Evolutionary conservation across 2,329 filamentous ascomycete genomes (phyloP), one percentile per base, ranked within the genome.

Genomic region (Zymoseptoria ardabiliae): DNA sequence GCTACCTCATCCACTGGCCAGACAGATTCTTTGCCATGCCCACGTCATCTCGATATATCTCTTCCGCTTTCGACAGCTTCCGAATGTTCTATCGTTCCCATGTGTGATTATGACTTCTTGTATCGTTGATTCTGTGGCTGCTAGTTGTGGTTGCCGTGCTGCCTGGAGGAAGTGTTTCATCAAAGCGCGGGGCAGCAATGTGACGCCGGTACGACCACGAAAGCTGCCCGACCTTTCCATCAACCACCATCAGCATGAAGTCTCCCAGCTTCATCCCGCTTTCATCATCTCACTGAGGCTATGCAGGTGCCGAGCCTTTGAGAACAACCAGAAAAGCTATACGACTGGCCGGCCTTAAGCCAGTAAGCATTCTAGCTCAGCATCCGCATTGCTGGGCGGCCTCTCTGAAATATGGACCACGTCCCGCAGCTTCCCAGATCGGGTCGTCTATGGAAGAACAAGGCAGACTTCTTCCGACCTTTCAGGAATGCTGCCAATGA

Each of bases 381-480:
- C 23, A 57, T 21, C 7, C 20, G 35, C 35, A 5, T 17, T 45
- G 17, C 35, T 13, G 17, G 35, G 13, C 35, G 11, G 35, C 13
- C 35, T 45, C 35, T 45, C 35, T 2, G 17, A 6, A 59, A 13
- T 49, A 72, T 72, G 70, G 70, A 72, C 56, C 60, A 58, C 55
- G 62, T 71, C 3, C 51, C 51, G 28, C 68, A 68, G 7, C 58
- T 68, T n/a, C 60, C 65, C 11, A 66, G 56, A 52, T 23, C 61
- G 4, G 61, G 65, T 35, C 69, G 69, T 9, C 63, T 71, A 9
- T 72, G 70, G 70, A 69, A 68, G 54, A 63, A 58, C 62, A 72
- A 71, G 57, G 63, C 68, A 35, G 70, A 72, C 65, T 71, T 72
- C 63, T 71, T 71, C 59, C 61, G 65, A 22, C 68, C 69, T 2